Base-by-base conservation (phyloP, 768 basidiomycete genomes). In the Pulveroboletus frians region DNA sequence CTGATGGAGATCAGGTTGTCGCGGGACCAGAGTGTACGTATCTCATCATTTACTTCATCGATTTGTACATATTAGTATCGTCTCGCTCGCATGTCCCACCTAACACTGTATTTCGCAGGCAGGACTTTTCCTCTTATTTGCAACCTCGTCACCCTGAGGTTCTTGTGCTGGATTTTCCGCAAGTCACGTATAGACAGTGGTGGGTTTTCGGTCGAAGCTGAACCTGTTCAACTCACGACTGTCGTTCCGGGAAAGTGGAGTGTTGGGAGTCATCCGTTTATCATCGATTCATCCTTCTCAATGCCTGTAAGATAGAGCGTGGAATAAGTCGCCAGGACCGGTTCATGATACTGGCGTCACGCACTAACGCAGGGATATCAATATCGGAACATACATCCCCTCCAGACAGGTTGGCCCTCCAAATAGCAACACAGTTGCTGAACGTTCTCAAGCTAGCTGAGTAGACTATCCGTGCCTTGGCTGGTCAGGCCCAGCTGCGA, bases 21-120 rank as follows among this genome's bases (percentile, higher is more conserved):
- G 3, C 39, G 40, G 39, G 15, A n/a, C n/a, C 50, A 50, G 23
- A 54, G 51, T 13, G 39, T 61, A 15, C 35, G 62, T 17, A 0
- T 58, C 32, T 52, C 54, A 18, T 56, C 54, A 14, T 63, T 63
- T 46, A 31, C 57, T 29, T 52, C 51, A 26, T 57, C 59, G 21
- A 46, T 63, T n/a, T 36, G 52, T n/a, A n/a, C n/a, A n/a, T 30
- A 63, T 66, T 42, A 55, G 57, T 32, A 21, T 55, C 7, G 20
- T 54, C 43, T 54, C 55, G 4, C 27, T 18, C 5, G 18, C 13
- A 29, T n/a, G 18, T 21, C 23, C 10, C 31, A 26, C 20, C 36
- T 3, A 46, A 2, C 42, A 27, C 39, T 7, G 11, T 18, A 30
- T 38, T 45, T n/a, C 3, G 42, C 32, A 64, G 60, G 49, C 48